Evolutionary conservation across 2,329 filamentous ascomycete species (phyloP).

Genomic region (Exophiala calicioides): DNA sequence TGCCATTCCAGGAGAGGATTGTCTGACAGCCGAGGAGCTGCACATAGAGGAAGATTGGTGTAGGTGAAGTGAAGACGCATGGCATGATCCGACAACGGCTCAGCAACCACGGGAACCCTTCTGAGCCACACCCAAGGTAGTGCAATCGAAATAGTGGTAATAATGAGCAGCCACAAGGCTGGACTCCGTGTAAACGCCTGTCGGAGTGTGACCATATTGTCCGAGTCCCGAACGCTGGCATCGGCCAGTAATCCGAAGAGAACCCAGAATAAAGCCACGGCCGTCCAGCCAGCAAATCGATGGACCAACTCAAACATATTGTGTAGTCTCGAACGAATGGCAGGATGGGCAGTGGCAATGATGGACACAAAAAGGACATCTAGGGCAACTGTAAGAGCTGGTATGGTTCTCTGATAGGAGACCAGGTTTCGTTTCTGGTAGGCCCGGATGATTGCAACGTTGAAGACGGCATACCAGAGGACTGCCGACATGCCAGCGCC

Average conservation of each 20-base stretch:
- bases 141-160: constrained; percentile 65
- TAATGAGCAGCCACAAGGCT: constrained; percentile 67
- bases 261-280: constrained; percentile 65
- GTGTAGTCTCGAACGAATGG: constrained; percentile 63
- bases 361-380: constrained; percentile 60
- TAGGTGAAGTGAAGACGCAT: constrained; percentile 70
- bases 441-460: constrained; percentile 36
- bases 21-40: constrained; percentile 61
- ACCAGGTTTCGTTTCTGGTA: constrained; percentile 6
- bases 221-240: constrained; percentile 27
- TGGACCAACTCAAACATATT: constrained; percentile 71
- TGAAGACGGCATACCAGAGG: constrained; percentile 49
- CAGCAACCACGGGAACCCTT: constrained; percentile 64
- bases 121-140: constrained; percentile 74
- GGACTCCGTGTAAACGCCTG: constrained; percentile 45
- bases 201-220: constrained; percentile 32
- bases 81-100: constrained; percentile 71
- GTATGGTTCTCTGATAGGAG: constrained; percentile 40
- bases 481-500: constrained; percentile 52
- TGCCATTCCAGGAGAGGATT: constrained; percentile 71
- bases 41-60: constrained; percentile 58
- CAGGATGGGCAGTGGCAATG: constrained; percentile 64
- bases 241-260: constrained; percentile 60
- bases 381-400: constrained; percentile 60
- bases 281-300: constrained; percentile 71